Evolutionary conservation across 169 alveolate genomes (phyloP).

Genomic region (Cryptosporidium sp.): DNA sequence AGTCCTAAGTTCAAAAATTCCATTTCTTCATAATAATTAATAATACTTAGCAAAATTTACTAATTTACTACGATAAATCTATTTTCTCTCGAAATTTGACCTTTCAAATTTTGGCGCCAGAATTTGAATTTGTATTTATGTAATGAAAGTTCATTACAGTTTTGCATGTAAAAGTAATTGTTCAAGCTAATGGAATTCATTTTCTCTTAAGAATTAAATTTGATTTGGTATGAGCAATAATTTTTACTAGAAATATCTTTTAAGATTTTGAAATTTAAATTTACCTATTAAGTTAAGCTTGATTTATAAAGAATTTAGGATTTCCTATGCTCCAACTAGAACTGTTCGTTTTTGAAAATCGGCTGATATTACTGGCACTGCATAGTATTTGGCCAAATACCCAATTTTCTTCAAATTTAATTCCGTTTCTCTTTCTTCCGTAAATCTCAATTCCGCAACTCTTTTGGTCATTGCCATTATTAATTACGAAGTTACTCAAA

Average conservation of each 20-base stretch:
- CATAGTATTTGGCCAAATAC: constrained; percentile 59
- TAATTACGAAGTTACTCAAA: constrained; percentile 9
- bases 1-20: constrained; percentile 42
- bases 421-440: background rate
- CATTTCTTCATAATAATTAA: constrained; percentile 23
- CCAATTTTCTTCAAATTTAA: constrained; percentile 40
- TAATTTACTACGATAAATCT: background rate
- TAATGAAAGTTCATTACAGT: background rate
- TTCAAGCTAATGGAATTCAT: too few species aligned
- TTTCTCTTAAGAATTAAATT: background rate
- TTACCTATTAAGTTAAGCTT: background rate
- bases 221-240: background rate
- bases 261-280: background rate
- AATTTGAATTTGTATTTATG: background rate
- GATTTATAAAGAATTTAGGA: too few species aligned
- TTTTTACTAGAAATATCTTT: too few species aligned
- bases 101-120: background rate
- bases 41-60: background rate
- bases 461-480: background rate
- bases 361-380: background rate
- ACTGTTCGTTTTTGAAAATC: background rate
- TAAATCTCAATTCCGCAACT: constrained; percentile 34
- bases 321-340: constrained; percentile 23
- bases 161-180: background rate
- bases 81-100: constrained; percentile 7